Conservation (phyloP, 164 flowering plant species). For the Brasenia schreberi region DNA sequence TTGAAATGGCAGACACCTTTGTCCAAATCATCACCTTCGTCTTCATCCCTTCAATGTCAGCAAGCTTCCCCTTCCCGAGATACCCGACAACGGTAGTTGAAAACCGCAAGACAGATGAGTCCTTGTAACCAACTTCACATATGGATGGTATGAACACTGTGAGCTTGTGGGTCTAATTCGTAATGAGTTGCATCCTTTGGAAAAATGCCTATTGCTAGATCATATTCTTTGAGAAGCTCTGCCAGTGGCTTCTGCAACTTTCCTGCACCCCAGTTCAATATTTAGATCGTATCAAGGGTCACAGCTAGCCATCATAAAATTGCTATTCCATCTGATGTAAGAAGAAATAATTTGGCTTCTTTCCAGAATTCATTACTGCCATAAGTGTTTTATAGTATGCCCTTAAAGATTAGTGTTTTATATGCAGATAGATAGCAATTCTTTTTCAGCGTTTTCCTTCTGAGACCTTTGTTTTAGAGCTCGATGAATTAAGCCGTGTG, state of each 20-base stretch:
- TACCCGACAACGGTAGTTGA: conserved; percentile 58
- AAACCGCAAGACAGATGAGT: conserved; percentile 73
- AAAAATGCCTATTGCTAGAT: conserved; percentile 66
- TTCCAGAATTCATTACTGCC: not conserved
- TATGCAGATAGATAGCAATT: too few species aligned
- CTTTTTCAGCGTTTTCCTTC: too few species aligned
- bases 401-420: too few species aligned
- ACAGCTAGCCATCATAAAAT: not conserved
- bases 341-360: not conserved
- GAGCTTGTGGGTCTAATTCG: conserved; percentile 81
- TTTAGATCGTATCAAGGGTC: too few species aligned
- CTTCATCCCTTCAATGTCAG: conserved; percentile 75
- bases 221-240: conserved; percentile 71
- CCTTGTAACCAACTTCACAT: conserved; percentile 91
- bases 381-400: too few species aligned
- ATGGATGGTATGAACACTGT: conserved; percentile 59
- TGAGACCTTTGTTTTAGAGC: too few species aligned
- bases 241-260: conserved; percentile 84
- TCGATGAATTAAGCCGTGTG: too few species aligned
- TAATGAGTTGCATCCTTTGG: conserved; percentile 94
- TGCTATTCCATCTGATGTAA: not conserved
- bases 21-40: conserved; percentile 84
- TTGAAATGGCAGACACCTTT: conserved; percentile 59
- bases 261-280: conserved; percentile 25
- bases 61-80: conserved; percentile 81